Evolutionary conservation across 108 stramenopile species (phyloP), one percentile per base, ranked within the genome.

Genomic region (Mayamaea pseudoterrestris): DNA sequence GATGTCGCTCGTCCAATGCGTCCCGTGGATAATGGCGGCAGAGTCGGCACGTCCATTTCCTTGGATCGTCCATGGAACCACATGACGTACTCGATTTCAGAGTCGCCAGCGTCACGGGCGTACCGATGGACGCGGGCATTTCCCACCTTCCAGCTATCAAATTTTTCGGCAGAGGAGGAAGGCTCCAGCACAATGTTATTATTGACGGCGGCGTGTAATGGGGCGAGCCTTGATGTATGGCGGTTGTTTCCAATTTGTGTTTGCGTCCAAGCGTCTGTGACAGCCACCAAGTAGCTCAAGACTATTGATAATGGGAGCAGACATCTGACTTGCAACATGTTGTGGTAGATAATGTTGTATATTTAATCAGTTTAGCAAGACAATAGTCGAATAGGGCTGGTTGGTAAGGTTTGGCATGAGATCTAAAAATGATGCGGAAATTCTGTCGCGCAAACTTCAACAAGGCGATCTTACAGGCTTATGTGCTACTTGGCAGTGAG

Each of bases 101-200:
- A 31, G 2, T 50, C 41, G 3, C 54, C 75, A 9, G 28, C 18
- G 13, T 60, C 52, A 11, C 57, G 53, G 26, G 59, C 45, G 30
- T 89, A 89, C 1, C 87, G 74, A 62, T 89, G 87, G 18, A 89
- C 80, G 13, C 73, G 68, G 30, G 80, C 71, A 13, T 65, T 65
- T 8, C 87, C 87, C 41, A 89, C 64, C 31, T 75, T 70, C 29
- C 66, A 57, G 1, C 69, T 76, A 52, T 89, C 87, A 53, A 87
- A 87, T 2, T 68, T 69, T 27, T 44, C 37, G 0, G 67, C 55
- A 32, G 53, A 23, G 29, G 76, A 48, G 17, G 71, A 69, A 3
- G 73, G 71, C 7, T 55, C 55, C 30, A 80, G 55, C 17, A 80
- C 74, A 20, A 75, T 65, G 42, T 80, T 76, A 31, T 31, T 48